Base-by-base conservation (phyloP, 2,329 filamentous ascomycete species). In the Neopestalotiopsis clavispora region DNA sequence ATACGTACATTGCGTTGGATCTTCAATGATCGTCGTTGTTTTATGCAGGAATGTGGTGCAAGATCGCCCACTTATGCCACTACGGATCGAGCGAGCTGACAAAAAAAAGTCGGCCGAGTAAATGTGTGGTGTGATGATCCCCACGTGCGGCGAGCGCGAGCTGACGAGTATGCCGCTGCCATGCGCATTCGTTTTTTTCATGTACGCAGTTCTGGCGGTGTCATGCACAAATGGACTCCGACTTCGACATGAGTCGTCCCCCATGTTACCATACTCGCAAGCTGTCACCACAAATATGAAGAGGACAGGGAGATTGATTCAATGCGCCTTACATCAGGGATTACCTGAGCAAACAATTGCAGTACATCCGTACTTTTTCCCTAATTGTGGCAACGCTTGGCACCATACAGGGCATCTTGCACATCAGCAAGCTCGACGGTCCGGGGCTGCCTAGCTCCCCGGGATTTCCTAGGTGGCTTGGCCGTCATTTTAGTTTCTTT, bases 381-480 rank as follows among this genome's bases (percentile, higher is more conserved):
- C 42, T n/a, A 28, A 38, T 38, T 38, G 34, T 38, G 10, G 6
- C 10, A 7, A 6, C 10, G 34, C 34, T 7, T 38, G 34, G 34
- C 34, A 7, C 34, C 34, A 38, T 38, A 28, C 23, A 28, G 23
- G 23, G 23, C 23, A 28, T 10, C 10, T 38, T 38, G 34, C 10
- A 38, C 6, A 38, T 38, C 34, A 38, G 6, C 34, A 38, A 38
- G 34, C 34, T 38, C 34, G 34, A 38, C 34, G 34, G 34, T 38
- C 45, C 45, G 10, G 45, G 45, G 45, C 45, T 20, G 20, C 45
- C 45, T 52, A 52, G 45, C 45, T 52, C 45, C 45, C 45, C 45
- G 45, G 45, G 45, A 59, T 59, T 34, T 14, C 28, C 23, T 59
- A 59, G 57, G 57, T 23, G 57, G 57, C 57, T 59, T 59, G 57